phyloP scores from a whole-genome alignment of 2,329 filamentous ascomycete species.

The Didymella arachidicola region DNA sequence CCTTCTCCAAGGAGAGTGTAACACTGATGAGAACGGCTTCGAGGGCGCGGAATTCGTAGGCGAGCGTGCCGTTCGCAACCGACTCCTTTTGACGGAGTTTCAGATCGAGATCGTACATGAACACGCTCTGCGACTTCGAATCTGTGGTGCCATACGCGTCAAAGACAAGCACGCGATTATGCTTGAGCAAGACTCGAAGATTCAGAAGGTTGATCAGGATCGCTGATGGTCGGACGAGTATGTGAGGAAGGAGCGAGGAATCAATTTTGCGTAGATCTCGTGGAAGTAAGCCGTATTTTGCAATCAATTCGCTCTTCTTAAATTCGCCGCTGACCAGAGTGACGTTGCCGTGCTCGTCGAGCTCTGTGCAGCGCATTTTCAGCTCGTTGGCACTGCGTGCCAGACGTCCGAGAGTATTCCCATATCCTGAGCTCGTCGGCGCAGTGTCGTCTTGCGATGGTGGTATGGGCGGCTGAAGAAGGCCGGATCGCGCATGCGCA shows the following conservation, averaged over 20 bases:
- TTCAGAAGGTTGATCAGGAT: constrained; percentile 97
- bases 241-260: constrained; percentile 92
- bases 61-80: constrained; percentile 64
- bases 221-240: constrained; percentile 88
- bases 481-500: constrained; percentile 49
- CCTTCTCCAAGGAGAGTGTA: constrained; percentile 87
- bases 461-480: constrained; percentile 65
- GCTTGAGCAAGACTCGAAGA: constrained; percentile 92
- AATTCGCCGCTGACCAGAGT: constrained; percentile 95
- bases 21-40: constrained; percentile 96
- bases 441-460: constrained; percentile 64
- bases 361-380: constrained; percentile 89
- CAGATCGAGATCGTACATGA: constrained; percentile 96
- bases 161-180: constrained; percentile 92
- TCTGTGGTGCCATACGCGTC: constrained; percentile 95
- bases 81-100: constrained; percentile 83
- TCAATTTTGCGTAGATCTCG: constrained; percentile 98
- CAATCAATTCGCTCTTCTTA: constrained; percentile 96
- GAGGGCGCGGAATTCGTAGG: constrained; percentile 95
- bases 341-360: constrained; percentile 90
- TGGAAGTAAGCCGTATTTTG: constrained; percentile 89
- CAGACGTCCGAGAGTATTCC: constrained; percentile 67
- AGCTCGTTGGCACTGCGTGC: constrained; percentile 85
- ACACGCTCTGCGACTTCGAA: constrained; percentile 93
- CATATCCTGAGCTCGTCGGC: constrained; percentile 50